These are phyloP conservation scores for Ustilago vetiveriae DNA, from an alignment of 1,284 basidiomycete species.

Conservation along the genomic window DNA sequence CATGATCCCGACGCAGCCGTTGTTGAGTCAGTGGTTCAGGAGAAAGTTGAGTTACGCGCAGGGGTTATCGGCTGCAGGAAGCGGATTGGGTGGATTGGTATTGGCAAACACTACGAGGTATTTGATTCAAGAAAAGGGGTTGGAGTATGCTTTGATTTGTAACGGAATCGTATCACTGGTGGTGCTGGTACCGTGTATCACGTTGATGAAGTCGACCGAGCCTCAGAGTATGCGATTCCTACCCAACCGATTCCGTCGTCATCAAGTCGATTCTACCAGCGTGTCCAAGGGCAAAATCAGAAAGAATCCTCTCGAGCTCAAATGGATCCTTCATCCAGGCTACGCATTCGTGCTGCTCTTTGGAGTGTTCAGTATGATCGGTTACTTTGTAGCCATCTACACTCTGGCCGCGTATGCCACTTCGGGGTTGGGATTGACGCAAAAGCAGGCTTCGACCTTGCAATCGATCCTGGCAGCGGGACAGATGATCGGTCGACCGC, in stretches of 20 bases:
- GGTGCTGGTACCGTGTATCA: conserved; percentile 65
- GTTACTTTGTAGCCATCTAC: conserved; percentile 69
- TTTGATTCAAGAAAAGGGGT: conserved; percentile 39
- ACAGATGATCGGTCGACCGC: conserved; percentile 69
- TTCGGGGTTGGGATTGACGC: conserved; percentile 67
- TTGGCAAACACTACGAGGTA: conserved; percentile 41
- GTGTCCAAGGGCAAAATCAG: conserved; percentile 37
- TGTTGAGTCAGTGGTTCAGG: conserved; percentile 42
- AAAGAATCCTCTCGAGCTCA: conserved; percentile 51
- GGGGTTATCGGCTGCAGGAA: conserved; percentile 28
- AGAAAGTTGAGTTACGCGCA: conserved; percentile 31
- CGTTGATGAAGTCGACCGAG: conserved; percentile 64
- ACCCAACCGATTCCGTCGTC: conserved; percentile 3
- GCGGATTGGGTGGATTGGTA: conserved; percentile 31
- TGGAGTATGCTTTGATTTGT: conserved; percentile 48
- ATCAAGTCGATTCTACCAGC: conserved; percentile 22
- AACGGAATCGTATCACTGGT: conserved; percentile 66
- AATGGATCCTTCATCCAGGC: conserved; percentile 60
- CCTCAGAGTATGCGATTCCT: conserved; percentile 18
- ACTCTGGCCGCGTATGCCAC: conserved; percentile 69
- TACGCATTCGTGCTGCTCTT: conserved; percentile 60
- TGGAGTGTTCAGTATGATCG: conserved; percentile 63
- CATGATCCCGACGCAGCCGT: conserved; percentile 48
- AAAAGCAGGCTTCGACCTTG: conserved; percentile 68
- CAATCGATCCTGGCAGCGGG: conserved; percentile 69